Conservation (phyloP, 305 asterid species). For the Striga hermonthica region DNA sequence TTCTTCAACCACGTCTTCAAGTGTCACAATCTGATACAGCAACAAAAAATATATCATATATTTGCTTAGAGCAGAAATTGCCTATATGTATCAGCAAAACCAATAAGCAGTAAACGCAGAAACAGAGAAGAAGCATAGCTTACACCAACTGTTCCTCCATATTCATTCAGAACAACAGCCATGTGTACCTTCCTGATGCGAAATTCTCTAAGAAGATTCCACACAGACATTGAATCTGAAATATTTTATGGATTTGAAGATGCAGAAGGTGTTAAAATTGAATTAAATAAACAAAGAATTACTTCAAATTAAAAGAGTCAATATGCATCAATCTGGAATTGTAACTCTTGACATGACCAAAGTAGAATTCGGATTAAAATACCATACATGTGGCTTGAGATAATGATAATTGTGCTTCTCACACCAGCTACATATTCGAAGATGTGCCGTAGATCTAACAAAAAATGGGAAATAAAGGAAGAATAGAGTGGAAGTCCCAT, state of each 20-base stretch:
- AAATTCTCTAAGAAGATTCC: constrained; percentile 99
- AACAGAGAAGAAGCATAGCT: constrained; percentile 31
- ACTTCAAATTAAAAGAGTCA: constrained; percentile 16
- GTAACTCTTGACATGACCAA: neutral
- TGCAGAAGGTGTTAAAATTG: constrained; percentile 19
- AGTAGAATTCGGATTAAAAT: constrained; percentile 1
- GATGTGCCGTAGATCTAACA: constrained; percentile 2
- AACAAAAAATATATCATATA: constrained; percentile 29
- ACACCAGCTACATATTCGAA: constrained; percentile 17
- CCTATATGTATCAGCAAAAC: neutral
- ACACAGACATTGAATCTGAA: constrained; percentile 99
- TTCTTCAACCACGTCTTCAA: constrained; percentile 99
- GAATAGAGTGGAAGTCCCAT: constrained; percentile 13
- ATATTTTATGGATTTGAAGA: constrained; percentile 19
- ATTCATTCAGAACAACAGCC: constrained; percentile 98
- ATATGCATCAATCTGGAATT: constrained; percentile 1
- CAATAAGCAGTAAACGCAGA: constrained; percentile 19
- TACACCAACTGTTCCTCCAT: constrained; percentile 99
- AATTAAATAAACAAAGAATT: constrained; percentile 15
- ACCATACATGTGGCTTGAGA: constrained; percentile 4
- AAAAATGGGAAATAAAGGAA: constrained; percentile 14
- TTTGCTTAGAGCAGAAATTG: constrained; percentile 25
- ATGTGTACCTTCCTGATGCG: constrained; percentile 99
- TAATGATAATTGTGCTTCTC: neutral
- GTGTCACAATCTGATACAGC: constrained; percentile 80